Evolutionary conservation across 2,329 filamentous ascomycete species (phyloP).

Genomic region (Phoma sp.): DNA sequence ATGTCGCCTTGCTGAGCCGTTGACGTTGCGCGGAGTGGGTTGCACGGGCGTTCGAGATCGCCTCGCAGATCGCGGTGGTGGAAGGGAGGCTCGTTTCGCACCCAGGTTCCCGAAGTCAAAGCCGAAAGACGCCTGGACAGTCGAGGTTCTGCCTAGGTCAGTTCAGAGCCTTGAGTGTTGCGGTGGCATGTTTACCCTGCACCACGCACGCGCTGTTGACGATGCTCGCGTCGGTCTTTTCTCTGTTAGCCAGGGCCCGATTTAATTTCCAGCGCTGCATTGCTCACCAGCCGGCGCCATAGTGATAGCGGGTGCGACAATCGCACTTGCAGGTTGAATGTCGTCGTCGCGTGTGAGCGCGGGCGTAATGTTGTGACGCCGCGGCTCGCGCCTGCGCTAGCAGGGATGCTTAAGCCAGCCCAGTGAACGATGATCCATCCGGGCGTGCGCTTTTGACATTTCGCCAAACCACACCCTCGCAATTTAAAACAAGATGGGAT

Average conservation of each 20-base stretch:
- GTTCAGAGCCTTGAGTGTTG: constrained; percentile 9
- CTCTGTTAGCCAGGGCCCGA: constrained; percentile 11
- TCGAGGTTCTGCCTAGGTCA: constrained; percentile 51
- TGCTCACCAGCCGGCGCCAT: constrained; percentile 45
- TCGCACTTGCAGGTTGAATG: constrained; percentile 10
- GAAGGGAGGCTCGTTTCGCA: constrained; percentile 37
- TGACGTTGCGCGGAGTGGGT: constrained; percentile 24
- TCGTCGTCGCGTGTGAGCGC: constrained; percentile 24
- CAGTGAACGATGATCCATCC: constrained; percentile 21
- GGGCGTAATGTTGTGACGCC: constrained; percentile 25
- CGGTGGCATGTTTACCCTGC: constrained; percentile 55
- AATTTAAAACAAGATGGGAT: constrained; percentile 58
- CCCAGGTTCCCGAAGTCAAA: constrained; percentile 46
- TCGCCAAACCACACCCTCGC: not conserved
- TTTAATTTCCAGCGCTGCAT: not conserved
- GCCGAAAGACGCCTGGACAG: constrained; percentile 57
- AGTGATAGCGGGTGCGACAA: constrained; percentile 24
- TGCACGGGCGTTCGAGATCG: constrained; percentile 37
- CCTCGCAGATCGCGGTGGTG: constrained; percentile 30
- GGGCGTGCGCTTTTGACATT: not conserved
- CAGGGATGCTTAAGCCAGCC: constrained; percentile 15
- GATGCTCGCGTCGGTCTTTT: constrained; percentile 59
- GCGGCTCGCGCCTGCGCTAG: constrained; percentile 19
- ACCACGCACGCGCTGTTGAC: constrained; percentile 63
- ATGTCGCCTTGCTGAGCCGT: constrained; percentile 34